A percentile compares a stretch with the other conserved stretches of the same genome.
Conservation (phyloP, 805 yeast genomes). For the Myxozyma monticola region DNA sequence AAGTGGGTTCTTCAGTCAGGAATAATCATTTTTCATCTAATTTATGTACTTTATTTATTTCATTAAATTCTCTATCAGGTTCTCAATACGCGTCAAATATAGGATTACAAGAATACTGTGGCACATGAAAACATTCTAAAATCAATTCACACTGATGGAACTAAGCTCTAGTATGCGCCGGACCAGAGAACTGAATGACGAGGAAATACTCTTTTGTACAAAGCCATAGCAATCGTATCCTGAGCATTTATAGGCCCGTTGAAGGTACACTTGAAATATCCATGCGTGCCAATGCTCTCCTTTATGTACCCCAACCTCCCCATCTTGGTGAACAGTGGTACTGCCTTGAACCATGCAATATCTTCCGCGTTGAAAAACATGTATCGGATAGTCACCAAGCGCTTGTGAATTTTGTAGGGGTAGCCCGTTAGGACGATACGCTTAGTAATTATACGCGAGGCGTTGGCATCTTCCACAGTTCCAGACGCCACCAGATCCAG, state of each 20-base stretch:
- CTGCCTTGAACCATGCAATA: slow-evolving; percentile 82
- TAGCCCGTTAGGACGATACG: slow-evolving; percentile 89
- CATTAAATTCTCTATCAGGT: no score
- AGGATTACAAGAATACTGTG: no score
- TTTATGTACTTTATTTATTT: neutral
- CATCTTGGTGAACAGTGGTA: slow-evolving; percentile 87
- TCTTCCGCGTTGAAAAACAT: slow-evolving; percentile 96
- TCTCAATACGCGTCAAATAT: no score
- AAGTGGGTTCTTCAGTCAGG: neutral
- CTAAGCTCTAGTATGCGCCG: slow-evolving; percentile 10
- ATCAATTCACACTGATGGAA: no score
- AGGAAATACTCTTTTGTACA: slow-evolving; percentile 96
- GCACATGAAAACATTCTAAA: neutral
- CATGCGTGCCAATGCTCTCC: slow-evolving; percentile 96
- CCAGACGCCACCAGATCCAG: slow-evolving; percentile 80
- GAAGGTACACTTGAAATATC: slow-evolving; percentile 93
- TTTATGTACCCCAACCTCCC: slow-evolving; percentile 95
- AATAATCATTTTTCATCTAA: neutral
- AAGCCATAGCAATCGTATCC: slow-evolving; percentile 90
- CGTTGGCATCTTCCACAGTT: slow-evolving; percentile 81
- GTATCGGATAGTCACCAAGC: slow-evolving; percentile 86
- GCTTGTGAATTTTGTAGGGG: slow-evolving; percentile 92
- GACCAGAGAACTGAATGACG: slow-evolving; percentile 30
- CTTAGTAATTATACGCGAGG: slow-evolving; percentile 80
- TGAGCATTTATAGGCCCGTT: slow-evolving; percentile 88